phyloP scores from a whole-genome alignment of 1,139 yeast species.

The Suhomyces choctaworum region DNA sequence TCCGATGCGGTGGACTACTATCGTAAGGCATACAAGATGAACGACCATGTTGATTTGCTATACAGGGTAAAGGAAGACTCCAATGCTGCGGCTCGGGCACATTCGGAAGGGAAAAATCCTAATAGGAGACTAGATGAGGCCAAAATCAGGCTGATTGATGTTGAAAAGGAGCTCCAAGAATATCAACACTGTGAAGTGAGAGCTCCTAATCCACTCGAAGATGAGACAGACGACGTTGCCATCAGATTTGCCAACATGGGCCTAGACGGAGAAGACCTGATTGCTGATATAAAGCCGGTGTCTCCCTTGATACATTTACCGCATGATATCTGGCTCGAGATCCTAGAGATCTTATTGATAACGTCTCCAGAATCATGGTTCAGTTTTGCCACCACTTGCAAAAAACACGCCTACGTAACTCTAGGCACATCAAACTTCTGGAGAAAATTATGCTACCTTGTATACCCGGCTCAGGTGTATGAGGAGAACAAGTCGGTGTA shows the following conservation, averaged over 20 bases:
- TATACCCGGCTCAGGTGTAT: conserved; percentile 60
- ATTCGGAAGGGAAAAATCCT: conserved; percentile 29
- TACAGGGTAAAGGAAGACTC: conserved; percentile 57
- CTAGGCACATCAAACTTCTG: conserved; percentile 56
- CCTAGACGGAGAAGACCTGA: conserved; percentile 24
- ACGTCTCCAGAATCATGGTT: conserved; percentile 68
- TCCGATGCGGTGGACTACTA: conserved; percentile 78
- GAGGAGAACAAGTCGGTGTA: conserved; percentile 35
- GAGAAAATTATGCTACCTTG: conserved; percentile 53
- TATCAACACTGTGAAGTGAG: conserved; percentile 31
- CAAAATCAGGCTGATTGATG: conserved; percentile 31
- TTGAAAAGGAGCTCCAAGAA: conserved; percentile 32
- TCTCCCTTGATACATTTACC: conserved; percentile 61
- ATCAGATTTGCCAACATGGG: conserved; percentile 37
- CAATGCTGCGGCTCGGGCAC: conserved; percentile 23
- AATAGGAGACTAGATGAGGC: conserved; percentile 17
- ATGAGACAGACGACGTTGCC: conserved; percentile 24
- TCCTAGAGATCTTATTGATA: conserved; percentile 54
- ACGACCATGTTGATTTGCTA: conserved; percentile 66
- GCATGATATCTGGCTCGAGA: conserved; percentile 58
- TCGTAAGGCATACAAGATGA: conserved; percentile 67
- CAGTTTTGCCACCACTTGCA: conserved; percentile 61
- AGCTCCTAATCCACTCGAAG: conserved; percentile 29
- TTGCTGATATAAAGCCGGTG: conserved; percentile 40
- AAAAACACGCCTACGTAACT: conserved; percentile 61